A percentile compares a stretch with the other conserved stretches of the same genome.
These are phyloP conservation scores for Rhynchosporium agropyri DNA, from an alignment of 2,329 filamentous ascomycete genomes.

Conservation along the genomic window DNA sequence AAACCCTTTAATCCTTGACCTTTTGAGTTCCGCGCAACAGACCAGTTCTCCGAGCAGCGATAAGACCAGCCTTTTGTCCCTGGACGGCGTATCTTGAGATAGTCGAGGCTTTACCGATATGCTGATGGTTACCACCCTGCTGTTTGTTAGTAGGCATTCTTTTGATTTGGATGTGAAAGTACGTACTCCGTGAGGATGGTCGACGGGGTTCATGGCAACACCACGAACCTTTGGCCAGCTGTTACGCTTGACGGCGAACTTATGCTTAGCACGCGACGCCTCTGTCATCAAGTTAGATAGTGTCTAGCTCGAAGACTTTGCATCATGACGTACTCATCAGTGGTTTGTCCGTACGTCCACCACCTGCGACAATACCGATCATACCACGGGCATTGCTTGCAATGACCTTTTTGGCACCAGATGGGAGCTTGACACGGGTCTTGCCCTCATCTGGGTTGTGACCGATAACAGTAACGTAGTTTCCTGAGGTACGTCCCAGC, in stretches of 20 bases:
- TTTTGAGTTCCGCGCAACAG: constrained; percentile 99
- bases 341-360: constrained; percentile 99
- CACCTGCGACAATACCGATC: constrained; percentile 99
- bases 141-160: constrained; percentile 48
- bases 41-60: constrained; percentile 99
- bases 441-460: constrained; percentile 99
- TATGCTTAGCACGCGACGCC: constrained; percentile 99
- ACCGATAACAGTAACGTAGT: constrained; percentile 98
- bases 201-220: constrained; percentile 99
- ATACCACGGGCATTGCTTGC: constrained; percentile 91
- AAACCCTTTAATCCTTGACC: constrained; percentile 81
- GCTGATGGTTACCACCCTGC: constrained; percentile 94
- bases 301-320: background rate
- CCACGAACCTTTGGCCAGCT: constrained; percentile 99
- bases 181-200: constrained; percentile 87
- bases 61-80: constrained; percentile 99
- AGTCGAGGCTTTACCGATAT: constrained; percentile 94
- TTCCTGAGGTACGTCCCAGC: constrained; percentile 95
- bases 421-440: constrained; percentile 99
- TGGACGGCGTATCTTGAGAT: constrained; percentile 97
- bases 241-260: constrained; percentile 99
- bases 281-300: constrained; percentile 61
- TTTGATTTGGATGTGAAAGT: background rate
- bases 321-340: constrained; percentile 71
- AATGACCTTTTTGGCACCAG: constrained; percentile 98